Evolutionary conservation across 306 rosid species (phyloP), one percentile per base, ranked within the genome.

Genomic region (Medicago ruthenica): DNA sequence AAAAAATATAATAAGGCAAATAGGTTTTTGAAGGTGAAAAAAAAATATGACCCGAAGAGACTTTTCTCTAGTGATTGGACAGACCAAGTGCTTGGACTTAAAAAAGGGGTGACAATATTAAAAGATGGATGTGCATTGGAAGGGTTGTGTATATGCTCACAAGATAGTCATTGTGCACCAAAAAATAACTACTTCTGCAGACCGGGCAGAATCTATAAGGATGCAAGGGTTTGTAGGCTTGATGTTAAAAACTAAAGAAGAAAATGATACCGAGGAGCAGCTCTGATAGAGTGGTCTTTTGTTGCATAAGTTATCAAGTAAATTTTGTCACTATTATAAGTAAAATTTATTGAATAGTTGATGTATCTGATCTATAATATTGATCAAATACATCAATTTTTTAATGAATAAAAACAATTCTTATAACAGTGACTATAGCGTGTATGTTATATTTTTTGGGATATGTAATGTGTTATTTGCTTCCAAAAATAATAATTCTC

Each of bases 101-200:
- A 75, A 75, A 82, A 50, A 21, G 86, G 79, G 5, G 13, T 89
- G 2, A 74, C 40, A 3, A 45, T 81, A 14, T 50, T 61, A 0
- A 91, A 77, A 37, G 88, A 88, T 18, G 93, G 90, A 2, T 88
- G 96, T 68, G 94, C 97, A 0, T 39, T 89, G 7, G 94, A 91
- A 80, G 95, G 94, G 8, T 60, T 87, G 59, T 91, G 94, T 31
- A 76, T 87, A 10, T 89, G 91, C 77, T 83, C 85, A 4, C 18
- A 80, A 16, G 87, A 91, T 16, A 65, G 12, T 62, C 89, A 89
- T 12, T 88, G 95, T 79, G 86, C 95, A 64, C 92, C 95, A 7
- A 86, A 41, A 8, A 80, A 77, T 7, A 88, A 81, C 1, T 87
- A 86, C 66, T 85, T 54, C 5, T 89, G 93, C 31, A 80, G 79